These are phyloP conservation scores for Malassezia restricta DNA, from an alignment of 1,284 basidiomycete species.

Conservation along the genomic window DNA sequence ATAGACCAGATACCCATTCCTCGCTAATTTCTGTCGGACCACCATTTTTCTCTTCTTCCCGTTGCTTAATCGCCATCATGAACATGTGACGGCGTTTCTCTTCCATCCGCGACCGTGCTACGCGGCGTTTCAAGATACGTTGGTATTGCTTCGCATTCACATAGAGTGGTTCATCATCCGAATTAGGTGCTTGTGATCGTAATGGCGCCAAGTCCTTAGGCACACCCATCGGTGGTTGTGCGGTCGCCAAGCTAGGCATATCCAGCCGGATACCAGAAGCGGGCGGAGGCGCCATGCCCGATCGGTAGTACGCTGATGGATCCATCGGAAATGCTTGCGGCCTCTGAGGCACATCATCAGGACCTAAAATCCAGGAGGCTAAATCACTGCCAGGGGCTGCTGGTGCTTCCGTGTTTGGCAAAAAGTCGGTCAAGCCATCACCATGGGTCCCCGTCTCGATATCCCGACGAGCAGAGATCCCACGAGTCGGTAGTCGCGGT, in stretches of 20 bases:
- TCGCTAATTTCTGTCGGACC: constrained; percentile 5
- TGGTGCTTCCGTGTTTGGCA: background rate
- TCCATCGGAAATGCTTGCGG: constrained; percentile 11
- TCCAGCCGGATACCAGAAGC: constrained; percentile 9
- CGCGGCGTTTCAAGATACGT: constrained; percentile 39
- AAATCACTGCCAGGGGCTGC: constrained; percentile 4
- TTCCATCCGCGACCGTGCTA: constrained; percentile 34
- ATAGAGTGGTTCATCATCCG: constrained; percentile 41
- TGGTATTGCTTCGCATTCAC: constrained; percentile 45
- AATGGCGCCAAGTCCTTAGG: constrained; percentile 8
- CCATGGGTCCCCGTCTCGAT: constrained; percentile 1
- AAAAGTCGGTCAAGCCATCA: constrained; percentile 3
- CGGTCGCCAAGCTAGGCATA: constrained; percentile 4
- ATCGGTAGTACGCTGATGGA: constrained; percentile 12
- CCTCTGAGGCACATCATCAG: constrained; percentile 5
- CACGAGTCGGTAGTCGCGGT: background rate
- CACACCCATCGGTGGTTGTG: constrained; percentile 1
- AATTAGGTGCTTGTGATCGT: constrained; percentile 12
- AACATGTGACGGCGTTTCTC: constrained; percentile 32
- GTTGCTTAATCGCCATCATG: constrained; percentile 24
- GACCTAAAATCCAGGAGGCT: constrained; percentile 12
- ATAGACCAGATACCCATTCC: constrained; percentile 10
- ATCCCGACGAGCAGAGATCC: constrained; percentile 9
- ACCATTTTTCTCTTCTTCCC: constrained; percentile 21
- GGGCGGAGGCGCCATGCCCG: background rate